Percentiles rank a stretch among this genome's conserved stretches.
phyloP scores from a whole-genome alignment of 2,329 filamentous ascomycete genomes.

The Fusarium sp. region DNA sequence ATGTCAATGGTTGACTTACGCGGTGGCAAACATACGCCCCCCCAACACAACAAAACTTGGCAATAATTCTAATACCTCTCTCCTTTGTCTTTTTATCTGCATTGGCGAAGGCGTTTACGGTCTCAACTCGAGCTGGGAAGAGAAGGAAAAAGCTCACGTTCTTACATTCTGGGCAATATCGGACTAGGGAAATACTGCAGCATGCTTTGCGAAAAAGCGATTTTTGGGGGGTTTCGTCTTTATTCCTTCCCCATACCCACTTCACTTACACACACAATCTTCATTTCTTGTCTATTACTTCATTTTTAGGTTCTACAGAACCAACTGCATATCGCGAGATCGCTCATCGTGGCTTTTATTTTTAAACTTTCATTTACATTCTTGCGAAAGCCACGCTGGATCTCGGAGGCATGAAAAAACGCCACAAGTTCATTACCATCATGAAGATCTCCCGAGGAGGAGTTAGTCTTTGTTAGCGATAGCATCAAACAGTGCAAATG shows the following conservation, averaged over 20 bases:
- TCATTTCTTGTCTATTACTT: constrained; percentile 11
- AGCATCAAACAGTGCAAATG: constrained; percentile 23
- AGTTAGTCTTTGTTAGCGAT: constrained; percentile 9
- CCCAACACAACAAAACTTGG: constrained; percentile 4
- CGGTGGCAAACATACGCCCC: constrained; percentile 22
- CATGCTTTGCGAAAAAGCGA: constrained; percentile 18
- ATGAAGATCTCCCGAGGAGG: constrained; percentile 25
- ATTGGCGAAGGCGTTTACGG: constrained; percentile 37
- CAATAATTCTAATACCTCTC: constrained; percentile 34
- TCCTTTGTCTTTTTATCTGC: constrained; percentile 14
- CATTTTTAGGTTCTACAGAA: constrained; percentile 3
- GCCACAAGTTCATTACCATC: constrained; percentile 17
- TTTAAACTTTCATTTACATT: constrained; percentile 33
- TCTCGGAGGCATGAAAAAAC: constrained; percentile 2
- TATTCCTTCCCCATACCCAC: constrained; percentile 11
- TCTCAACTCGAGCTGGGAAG: constrained; percentile 4
- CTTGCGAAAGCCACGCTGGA: constrained; percentile 25
- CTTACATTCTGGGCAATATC: constrained; percentile 3
- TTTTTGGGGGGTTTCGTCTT: not conserved
- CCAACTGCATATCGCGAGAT: constrained; percentile 15
- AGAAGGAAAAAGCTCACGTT: constrained; percentile 7
- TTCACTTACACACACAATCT: constrained; percentile 7
- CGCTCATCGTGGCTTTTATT: constrained; percentile 14
- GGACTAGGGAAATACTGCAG: not conserved
- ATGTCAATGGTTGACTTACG: constrained; percentile 1